These are phyloP conservation scores for Globisporangium sylvaticum DNA, from an alignment of 352 stramenopile genomes.

Conservation along the genomic window DNA sequence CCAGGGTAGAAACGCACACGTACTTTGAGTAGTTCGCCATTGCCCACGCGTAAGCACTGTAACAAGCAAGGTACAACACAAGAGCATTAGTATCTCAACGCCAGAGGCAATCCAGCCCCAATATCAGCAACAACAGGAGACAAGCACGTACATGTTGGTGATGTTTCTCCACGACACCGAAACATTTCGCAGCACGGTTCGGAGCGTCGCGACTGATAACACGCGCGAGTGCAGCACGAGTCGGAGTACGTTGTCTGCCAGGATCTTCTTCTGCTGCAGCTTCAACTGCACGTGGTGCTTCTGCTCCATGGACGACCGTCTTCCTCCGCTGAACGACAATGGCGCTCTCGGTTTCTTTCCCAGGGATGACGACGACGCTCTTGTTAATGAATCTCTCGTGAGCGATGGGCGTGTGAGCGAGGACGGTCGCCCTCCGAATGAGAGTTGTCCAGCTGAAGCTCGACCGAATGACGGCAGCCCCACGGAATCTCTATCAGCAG, in stretches of 20 bases:
- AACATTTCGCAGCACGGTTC: slow-evolving; percentile 33
- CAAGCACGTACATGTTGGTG: slow-evolving; percentile 33
- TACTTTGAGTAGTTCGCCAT: slow-evolving; percentile 54
- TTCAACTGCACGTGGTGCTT: background rate
- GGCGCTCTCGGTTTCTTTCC: background rate
- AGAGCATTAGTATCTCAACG: background rate
- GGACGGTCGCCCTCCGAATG: background rate
- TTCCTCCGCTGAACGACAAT: background rate
- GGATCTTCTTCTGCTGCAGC: slow-evolving; percentile 20
- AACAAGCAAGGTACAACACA: slow-evolving; percentile 5
- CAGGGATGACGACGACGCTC: background rate
- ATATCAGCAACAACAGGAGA: background rate
- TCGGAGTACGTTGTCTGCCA: slow-evolving; percentile 34
- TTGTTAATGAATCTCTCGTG: background rate
- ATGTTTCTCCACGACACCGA: slow-evolving; percentile 45
- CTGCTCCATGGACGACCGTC: slow-evolving; percentile 2
- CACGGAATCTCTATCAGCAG: background rate
- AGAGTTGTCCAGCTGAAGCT: background rate
- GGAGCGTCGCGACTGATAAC: slow-evolving; percentile 28
- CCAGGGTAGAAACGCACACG: background rate
- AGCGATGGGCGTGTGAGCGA: slow-evolving; percentile 4
- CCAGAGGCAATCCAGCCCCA: background rate
- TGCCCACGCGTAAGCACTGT: slow-evolving; percentile 46
- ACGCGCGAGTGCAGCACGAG: slow-evolving; percentile 44
- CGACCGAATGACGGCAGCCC: background rate